Conservation (phyloP, 164 flowering plant species). For the Nelumbo lutea region DNA sequence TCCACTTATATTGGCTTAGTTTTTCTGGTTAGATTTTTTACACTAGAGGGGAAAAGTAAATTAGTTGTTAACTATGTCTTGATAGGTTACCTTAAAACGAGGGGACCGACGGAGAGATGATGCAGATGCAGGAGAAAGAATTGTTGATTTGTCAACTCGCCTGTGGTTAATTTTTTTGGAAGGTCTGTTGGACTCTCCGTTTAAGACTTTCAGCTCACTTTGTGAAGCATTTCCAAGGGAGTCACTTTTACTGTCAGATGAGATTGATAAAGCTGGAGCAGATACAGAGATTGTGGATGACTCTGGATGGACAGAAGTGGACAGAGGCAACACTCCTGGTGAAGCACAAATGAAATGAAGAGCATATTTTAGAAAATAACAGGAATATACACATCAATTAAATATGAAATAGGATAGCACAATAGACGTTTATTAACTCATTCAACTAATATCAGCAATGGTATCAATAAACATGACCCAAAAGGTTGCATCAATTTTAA, state of each 20-base stretch:
- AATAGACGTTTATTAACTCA: background rate
- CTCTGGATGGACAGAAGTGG: conserved; percentile 36
- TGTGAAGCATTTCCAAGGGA: conserved; percentile 21
- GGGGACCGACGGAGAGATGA: conserved; percentile 50
- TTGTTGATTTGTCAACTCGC: conserved; percentile 20
- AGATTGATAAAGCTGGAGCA: conserved; percentile 49
- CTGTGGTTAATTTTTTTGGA: conserved; percentile 23
- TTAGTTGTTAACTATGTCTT: background rate
- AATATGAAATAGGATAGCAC: background rate
- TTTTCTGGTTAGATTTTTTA: background rate
- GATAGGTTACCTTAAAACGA: conserved; percentile 39
- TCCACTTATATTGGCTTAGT: background rate
- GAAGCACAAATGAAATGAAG: conserved; percentile 4
- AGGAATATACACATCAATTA: background rate
- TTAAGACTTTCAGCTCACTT: conserved; percentile 9
- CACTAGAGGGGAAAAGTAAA: background rate
- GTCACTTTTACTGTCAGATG: conserved; percentile 37
- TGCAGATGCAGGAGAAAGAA: conserved; percentile 45
- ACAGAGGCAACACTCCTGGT: conserved; percentile 35
- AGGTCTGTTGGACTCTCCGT: conserved; percentile 14
- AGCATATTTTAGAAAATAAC: background rate
- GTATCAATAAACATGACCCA: too few relatives aligned
- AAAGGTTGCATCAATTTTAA: background rate
- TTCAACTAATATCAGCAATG: background rate
- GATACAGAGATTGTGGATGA: conserved; percentile 38